Conservation (phyloP, 768 basidiomycete species). For the Kondoa subrosea region DNA sequence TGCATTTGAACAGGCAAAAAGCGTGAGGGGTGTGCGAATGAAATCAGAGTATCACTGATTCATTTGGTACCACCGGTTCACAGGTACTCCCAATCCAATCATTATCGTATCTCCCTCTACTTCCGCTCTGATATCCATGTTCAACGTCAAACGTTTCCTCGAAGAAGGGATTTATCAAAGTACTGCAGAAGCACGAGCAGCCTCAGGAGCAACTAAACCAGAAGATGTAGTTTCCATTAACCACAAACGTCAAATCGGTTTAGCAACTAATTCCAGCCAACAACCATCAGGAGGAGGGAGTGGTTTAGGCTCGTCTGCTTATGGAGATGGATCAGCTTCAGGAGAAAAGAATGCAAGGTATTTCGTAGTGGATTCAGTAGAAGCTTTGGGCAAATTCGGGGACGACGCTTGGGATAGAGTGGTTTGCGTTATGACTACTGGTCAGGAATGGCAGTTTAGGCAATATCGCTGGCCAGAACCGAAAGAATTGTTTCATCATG, state of each 20-base stretch:
- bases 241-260: slow-evolving; percentile 44
- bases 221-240: slow-evolving; percentile 81
- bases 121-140: slow-evolving; percentile 88
- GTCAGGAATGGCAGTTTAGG: slow-evolving; percentile 94
- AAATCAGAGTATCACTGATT: not conserved
- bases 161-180: slow-evolving; percentile 61
- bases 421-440: slow-evolving; percentile 93
- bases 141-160: slow-evolving; percentile 85
- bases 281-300: slow-evolving; percentile 40
- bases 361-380: slow-evolving; percentile 77
- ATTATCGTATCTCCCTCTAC: slow-evolving; percentile 95
- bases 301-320: slow-evolving; percentile 2
- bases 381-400: slow-evolving; percentile 72
- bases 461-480: slow-evolving; percentile 97
- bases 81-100: slow-evolving; percentile 70
- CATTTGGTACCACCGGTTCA: not conserved
- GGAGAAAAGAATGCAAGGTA: slow-evolving; percentile 39
- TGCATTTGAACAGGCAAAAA: not conserved
- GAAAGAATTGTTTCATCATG: slow-evolving; percentile 76
- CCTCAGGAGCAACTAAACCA: slow-evolving; percentile 45
- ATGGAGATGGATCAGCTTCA: slow-evolving; percentile 5
- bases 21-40: not conserved
- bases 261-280: slow-evolving; percentile 14
- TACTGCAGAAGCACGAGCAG: slow-evolving; percentile 30
- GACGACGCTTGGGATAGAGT: slow-evolving; percentile 89